A percentile compares a stretch with the other conserved stretches of the same genome.
phyloP scores from a whole-genome alignment of 345 rosid species.

The Lumnitzera littorea region DNA sequence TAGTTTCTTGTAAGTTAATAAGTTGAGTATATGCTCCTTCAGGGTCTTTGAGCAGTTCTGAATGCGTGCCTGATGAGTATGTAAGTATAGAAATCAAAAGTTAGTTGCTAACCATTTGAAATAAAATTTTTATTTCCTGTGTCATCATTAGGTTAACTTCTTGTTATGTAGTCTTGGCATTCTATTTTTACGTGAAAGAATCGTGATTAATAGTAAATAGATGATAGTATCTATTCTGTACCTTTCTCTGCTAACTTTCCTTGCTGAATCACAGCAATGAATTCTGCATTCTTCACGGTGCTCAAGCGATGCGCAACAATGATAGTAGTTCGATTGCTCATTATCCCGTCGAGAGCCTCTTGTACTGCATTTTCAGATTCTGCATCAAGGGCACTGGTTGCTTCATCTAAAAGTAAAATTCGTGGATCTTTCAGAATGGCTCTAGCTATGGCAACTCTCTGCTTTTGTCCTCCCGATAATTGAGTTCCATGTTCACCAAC shows the following conservation, averaged over 20 bases:
- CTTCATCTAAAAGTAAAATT: slow-evolving; percentile 77
- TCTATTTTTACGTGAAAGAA: not conserved
- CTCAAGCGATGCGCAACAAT: slow-evolving; percentile 84
- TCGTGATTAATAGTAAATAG: not conserved
- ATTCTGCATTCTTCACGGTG: slow-evolving; percentile 63
- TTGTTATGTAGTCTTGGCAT: slow-evolving; percentile 4
- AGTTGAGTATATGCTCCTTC: slow-evolving; percentile 82
- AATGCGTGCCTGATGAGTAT: slow-evolving; percentile 45
- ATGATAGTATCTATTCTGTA: slow-evolving; percentile 8
- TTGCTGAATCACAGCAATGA: slow-evolving; percentile 67
- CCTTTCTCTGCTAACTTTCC: slow-evolving; percentile 88
- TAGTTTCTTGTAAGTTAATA: slow-evolving; percentile 57
- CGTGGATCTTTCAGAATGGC: slow-evolving; percentile 76
- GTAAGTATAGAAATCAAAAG: not conserved
- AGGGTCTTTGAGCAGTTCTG: slow-evolving; percentile 52
- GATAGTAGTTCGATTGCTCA: slow-evolving; percentile 69
- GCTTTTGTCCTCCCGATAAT: slow-evolving; percentile 95
- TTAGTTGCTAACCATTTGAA: no score
- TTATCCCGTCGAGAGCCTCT: slow-evolving; percentile 75
- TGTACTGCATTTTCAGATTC: slow-evolving; percentile 84
- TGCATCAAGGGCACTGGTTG: slow-evolving; percentile 86
- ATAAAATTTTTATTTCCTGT: no score
- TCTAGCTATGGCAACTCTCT: slow-evolving; percentile 84
- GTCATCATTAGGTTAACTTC: not conserved
- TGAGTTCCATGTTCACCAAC: slow-evolving; percentile 94